Evolutionary conservation across 2,329 filamentous ascomycete genomes (phyloP), one percentile per base, ranked within the genome.

Genomic region (Diaporthe sp.): DNA sequence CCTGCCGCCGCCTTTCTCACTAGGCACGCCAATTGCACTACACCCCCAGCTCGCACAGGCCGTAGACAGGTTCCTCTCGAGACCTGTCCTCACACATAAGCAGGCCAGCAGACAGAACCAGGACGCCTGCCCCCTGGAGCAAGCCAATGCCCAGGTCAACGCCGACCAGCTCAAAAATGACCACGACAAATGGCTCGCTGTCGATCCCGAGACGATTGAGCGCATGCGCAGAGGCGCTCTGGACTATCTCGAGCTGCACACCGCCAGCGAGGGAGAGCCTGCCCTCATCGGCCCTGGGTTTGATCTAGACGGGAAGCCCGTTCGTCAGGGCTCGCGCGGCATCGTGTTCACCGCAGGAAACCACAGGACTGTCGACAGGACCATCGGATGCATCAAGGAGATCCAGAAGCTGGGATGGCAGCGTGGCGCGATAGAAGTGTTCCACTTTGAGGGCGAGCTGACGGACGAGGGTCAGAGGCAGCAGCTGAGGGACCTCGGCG

Each of bases 371-470:
- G 73, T 76, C 19, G 68, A 75, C 19, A 72, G 68, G 58, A 68
- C 75, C 3, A 34, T 75, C 22, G 58, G 44, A 3, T 76, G 72
- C 34, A 49, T 76, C 25, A 68, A 34, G 67, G 73, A 76, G 73
- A 51, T 75, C 25, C 60, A 62, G 73, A 58, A 67, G 73, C 60
- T 76, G 28, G 75, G 75, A 13, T 76, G 75, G 75, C 49, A 46
- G 60, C 72, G 58, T 28, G 73, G 75, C 22, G 70, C 61, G 19
- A 71, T 76, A 34, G 75, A 76, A 55, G 70, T 76, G 8, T 76
- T 71, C n/a, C 75, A 76, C 31, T 76, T 76, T 19, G 75, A 76
- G 61, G 75, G 73, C 6, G 75, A 76, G 68, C n/a, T 76, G 68
- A 53, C 44, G 13, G 75, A 65, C 19, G 73, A 72, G 46, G 25